These are phyloP conservation scores for Acacia concinna DNA, from an alignment of 331 rosid species.

Conservation along the genomic window DNA sequence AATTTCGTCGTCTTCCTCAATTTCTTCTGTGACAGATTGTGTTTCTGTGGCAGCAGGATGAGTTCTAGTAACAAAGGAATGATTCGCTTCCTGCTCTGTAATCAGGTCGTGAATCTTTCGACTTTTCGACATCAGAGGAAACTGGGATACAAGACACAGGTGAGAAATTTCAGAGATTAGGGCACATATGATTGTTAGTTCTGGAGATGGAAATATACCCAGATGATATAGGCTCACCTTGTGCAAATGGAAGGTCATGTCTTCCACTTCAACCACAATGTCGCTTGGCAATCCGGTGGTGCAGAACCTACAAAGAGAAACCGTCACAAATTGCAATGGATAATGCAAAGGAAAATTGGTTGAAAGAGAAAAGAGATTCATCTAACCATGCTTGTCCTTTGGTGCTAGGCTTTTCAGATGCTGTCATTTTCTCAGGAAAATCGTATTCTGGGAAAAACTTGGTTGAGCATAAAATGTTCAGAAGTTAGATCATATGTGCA, in stretches of 20 bases:
- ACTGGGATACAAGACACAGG: constrained; percentile 45
- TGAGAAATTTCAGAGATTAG: constrained; percentile 10
- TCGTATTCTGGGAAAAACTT: neutral
- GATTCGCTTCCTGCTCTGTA: constrained; percentile 64
- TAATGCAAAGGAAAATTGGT: neutral
- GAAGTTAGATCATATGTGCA: constrained; percentile 43
- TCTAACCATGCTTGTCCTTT: constrained; percentile 97
- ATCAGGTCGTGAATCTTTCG: constrained; percentile 66
- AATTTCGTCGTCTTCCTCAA: constrained; percentile 60
- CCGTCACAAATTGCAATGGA: constrained; percentile 1
- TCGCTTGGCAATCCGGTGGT: constrained; percentile 95
- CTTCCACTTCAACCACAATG: constrained; percentile 83
- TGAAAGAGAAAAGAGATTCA: constrained; percentile 5
- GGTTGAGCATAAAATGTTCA: constrained; percentile 3
- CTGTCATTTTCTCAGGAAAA: constrained; percentile 54
- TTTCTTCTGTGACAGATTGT: neutral
- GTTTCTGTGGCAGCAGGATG: constrained; percentile 8
- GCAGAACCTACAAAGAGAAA: constrained; percentile 64
- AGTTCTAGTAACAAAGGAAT: constrained; percentile 31
- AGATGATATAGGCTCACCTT: constrained; percentile 53
- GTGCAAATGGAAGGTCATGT: constrained; percentile 92
- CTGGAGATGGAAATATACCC: constrained; percentile 27
- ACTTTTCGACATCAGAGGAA: constrained; percentile 90
- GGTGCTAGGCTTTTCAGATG: constrained; percentile 59
- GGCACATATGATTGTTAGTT: constrained; percentile 7